phyloP scores from a whole-genome alignment of 2,329 filamentous ascomycete genomes.

The Neurospora crassa region DNA sequence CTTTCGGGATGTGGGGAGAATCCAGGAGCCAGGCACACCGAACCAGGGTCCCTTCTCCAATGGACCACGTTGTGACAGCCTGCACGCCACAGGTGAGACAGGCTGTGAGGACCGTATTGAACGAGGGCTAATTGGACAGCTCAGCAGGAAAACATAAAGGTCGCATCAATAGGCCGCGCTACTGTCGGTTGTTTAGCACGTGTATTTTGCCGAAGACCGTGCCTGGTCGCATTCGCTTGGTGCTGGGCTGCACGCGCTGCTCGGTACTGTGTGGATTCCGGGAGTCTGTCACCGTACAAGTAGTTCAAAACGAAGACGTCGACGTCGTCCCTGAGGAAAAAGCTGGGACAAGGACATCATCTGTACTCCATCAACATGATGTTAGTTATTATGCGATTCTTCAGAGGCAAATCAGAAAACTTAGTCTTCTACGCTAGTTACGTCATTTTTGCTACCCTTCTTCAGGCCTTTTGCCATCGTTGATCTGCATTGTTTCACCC shows the following conservation, averaged over 20 bases:
- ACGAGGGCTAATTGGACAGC: not conserved
- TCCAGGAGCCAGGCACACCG: not conserved
- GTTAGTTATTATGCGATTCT: not conserved
- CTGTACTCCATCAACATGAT: not conserved
- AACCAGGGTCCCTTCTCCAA: not conserved
- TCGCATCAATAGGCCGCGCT: not conserved
- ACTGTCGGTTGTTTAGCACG: not conserved
- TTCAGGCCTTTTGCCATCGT: not conserved
- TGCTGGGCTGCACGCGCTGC: not conserved
- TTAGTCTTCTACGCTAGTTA: not conserved
- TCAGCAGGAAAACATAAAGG: not conserved
- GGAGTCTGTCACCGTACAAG: not conserved
- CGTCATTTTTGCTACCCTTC: not conserved
- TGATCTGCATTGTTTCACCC: not conserved
- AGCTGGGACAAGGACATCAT: not conserved
- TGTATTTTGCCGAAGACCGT: not conserved
- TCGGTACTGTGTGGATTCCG: not conserved
- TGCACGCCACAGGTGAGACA: not conserved
- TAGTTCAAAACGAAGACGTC: not conserved
- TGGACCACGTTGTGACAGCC: not conserved
- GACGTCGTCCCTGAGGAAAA: not conserved
- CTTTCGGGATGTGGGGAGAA: not conserved
- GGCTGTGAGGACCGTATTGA: not conserved
- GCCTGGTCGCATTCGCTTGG: not conserved
- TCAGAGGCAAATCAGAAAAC: not conserved